A percentile compares a stretch with the other conserved stretches of the same genome.
Conservation (phyloP, 2,329 filamentous ascomycete species). For the Mariannaea elegans region DNA sequence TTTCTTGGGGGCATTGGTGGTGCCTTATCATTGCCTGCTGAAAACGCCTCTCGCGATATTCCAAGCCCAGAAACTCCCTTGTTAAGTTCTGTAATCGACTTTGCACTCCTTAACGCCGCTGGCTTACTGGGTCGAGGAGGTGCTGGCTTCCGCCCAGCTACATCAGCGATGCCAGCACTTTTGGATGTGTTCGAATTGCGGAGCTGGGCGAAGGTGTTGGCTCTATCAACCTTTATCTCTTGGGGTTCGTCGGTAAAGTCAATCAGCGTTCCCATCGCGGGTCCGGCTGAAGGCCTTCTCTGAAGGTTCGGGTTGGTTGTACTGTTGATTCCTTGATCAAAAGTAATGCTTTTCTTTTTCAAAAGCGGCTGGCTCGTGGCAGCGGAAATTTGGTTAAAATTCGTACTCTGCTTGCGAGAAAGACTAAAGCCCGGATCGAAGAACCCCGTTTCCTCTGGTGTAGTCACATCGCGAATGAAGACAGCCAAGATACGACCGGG, state of each 20-base stretch:
- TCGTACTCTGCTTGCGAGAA: constrained; percentile 37
- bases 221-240: constrained; percentile 46
- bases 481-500: constrained; percentile 85
- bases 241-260: constrained; percentile 66
- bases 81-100: constrained; percentile 43
- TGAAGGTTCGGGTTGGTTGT: constrained; percentile 41
- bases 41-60: constrained; percentile 27
- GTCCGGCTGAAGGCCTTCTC: constrained; percentile 44
- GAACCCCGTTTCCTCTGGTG: constrained; percentile 73
- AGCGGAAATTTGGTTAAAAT: constrained; percentile 36
- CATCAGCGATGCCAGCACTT: constrained; percentile 42
- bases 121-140: constrained; percentile 69
- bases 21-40: constrained; percentile 6
- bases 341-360: constrained; percentile 37
- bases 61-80: constrained; percentile 25
- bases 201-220: constrained; percentile 43
- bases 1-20: constrained; percentile 51
- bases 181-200: constrained; percentile 33
- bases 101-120: constrained; percentile 58
- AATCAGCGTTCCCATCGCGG: constrained; percentile 66
- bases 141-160: constrained; percentile 47
- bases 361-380: constrained; percentile 38
- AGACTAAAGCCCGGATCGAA: constrained; percentile 71
- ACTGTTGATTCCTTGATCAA: constrained; percentile 37
- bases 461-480: constrained; percentile 96